Evolutionary conservation across 306 rosid species (phyloP).

Genomic region (Citrullus amarus): DNA sequence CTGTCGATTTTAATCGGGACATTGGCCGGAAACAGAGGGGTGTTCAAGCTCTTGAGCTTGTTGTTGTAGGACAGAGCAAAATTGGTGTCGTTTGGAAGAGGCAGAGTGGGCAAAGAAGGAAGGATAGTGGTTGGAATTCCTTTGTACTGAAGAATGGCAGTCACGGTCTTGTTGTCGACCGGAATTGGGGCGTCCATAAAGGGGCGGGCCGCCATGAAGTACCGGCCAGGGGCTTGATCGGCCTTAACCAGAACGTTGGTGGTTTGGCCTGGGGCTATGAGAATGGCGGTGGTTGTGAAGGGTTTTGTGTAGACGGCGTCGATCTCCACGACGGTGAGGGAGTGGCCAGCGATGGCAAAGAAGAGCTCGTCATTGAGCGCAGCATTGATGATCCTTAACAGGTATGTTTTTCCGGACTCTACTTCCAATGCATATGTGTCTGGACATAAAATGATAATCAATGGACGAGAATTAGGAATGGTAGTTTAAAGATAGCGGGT

Average conservation of each 20-base stretch:
- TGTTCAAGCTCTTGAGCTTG: constrained; percentile 18
- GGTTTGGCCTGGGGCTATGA: constrained; percentile 25
- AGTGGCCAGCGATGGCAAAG: constrained; percentile 23
- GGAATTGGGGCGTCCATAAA: constrained; percentile 21
- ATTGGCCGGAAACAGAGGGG: constrained; percentile 16
- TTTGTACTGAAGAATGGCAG: constrained; percentile 23
- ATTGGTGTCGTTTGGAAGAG: constrained; percentile 19
- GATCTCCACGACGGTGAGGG: constrained; percentile 19
- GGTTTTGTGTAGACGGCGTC: constrained; percentile 26
- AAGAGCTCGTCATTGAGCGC: constrained; percentile 28
- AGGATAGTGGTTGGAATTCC: constrained; percentile 16
- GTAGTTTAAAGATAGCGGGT: neutral
- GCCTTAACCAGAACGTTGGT: constrained; percentile 17
- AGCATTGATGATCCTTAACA: constrained; percentile 23
- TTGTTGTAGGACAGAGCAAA: constrained; percentile 8
- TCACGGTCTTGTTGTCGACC: constrained; percentile 19
- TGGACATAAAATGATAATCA: neutral
- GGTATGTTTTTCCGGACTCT: constrained; percentile 21
- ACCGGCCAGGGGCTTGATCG: constrained; percentile 13
- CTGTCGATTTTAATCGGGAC: constrained; percentile 18
- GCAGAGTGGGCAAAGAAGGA: constrained; percentile 15
- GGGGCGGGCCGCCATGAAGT: constrained; percentile 27
- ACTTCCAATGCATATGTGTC: constrained; percentile 23
- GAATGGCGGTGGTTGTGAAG: constrained; percentile 17
- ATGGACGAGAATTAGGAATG: neutral